Evolutionary conservation across 2,329 filamentous ascomycete species (phyloP).

Genomic region (Calonectria multiphialidica): DNA sequence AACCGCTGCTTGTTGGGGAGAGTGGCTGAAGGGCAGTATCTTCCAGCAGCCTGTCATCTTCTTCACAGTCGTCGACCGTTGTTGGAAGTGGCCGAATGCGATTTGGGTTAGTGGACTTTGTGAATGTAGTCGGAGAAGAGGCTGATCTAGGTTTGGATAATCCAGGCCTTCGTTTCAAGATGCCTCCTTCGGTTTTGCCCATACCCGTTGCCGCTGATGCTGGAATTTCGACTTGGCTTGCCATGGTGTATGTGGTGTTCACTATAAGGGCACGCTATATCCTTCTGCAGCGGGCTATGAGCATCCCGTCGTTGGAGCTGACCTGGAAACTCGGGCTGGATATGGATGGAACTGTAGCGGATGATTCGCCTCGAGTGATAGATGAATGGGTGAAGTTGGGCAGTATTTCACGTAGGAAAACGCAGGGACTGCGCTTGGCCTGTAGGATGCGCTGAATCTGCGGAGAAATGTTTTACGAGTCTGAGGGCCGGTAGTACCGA

Average conservation of each 20-base stretch:
- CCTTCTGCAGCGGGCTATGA: not conserved
- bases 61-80: not conserved
- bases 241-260: not conserved
- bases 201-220: not conserved
- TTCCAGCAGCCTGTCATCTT: not conserved
- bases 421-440: not conserved
- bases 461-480: not conserved
- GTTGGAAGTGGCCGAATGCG: not conserved
- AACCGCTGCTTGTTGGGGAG: not conserved
- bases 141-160: constrained; percentile 1
- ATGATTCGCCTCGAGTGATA: not conserved
- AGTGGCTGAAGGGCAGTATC: not conserved
- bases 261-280: not conserved
- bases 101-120: not conserved
- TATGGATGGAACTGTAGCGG: not conserved
- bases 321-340: not conserved
- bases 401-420: not conserved
- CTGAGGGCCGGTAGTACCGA: not conserved
- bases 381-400: not conserved
- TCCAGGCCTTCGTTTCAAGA: not conserved
- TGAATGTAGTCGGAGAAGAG: constrained; percentile 9
- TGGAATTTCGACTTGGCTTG: not conserved
- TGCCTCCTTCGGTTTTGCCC: not conserved
- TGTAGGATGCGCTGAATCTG: not conserved
- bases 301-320: not conserved